Percentiles rank a stretch among this genome's conserved stretches.
Conservation (phyloP, 2,329 filamentous ascomycete genomes). For the Diaporthe citrichinensis region DNA sequence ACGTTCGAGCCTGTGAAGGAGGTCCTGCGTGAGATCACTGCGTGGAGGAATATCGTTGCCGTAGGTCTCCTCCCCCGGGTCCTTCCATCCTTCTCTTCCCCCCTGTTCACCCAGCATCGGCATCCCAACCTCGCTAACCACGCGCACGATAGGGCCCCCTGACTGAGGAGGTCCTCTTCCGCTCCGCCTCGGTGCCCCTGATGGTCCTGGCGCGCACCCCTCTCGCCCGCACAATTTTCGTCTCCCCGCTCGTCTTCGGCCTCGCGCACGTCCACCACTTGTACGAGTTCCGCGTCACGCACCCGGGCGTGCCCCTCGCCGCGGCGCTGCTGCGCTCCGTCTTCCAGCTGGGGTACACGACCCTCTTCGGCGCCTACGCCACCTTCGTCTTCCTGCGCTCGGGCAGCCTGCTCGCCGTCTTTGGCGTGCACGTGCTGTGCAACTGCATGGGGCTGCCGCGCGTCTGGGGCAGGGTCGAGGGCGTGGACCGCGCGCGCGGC, state of each 20-base stretch:
- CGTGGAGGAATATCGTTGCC: slow-evolving; percentile 88
- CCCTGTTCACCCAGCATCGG: background rate
- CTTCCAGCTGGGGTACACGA: slow-evolving; percentile 91
- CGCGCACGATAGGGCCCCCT: slow-evolving; percentile 75
- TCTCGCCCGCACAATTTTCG: slow-evolving; percentile 76
- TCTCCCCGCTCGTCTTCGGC: slow-evolving; percentile 90
- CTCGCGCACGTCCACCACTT: slow-evolving; percentile 96
- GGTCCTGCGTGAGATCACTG: slow-evolving; percentile 80
- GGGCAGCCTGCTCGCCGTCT: slow-evolving; percentile 82
- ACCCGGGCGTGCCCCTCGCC: slow-evolving; percentile 76
- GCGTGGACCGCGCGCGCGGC: slow-evolving; percentile 48
- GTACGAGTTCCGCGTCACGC: slow-evolving; percentile 90
- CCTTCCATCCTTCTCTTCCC: slow-evolving; percentile 15
- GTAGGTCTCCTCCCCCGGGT: slow-evolving; percentile 64
- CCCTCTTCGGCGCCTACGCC: slow-evolving; percentile 92
- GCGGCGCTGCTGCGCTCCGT: slow-evolving; percentile 79
- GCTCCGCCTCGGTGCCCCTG: slow-evolving; percentile 86
- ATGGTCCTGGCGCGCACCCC: slow-evolving; percentile 79
- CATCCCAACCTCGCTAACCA: background rate
- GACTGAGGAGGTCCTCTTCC: slow-evolving; percentile 95
- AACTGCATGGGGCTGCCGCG: slow-evolving; percentile 92
- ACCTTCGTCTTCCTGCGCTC: slow-evolving; percentile 90
- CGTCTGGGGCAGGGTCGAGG: slow-evolving; percentile 83
- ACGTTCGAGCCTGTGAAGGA: slow-evolving; percentile 68
- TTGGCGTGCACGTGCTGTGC: slow-evolving; percentile 88